A percentile compares a stretch with the other conserved stretches of the same genome.
phyloP scores from a whole-genome alignment of 495 filamentous ascomycete genomes.

The Rhizodiscina lignyota region DNA sequence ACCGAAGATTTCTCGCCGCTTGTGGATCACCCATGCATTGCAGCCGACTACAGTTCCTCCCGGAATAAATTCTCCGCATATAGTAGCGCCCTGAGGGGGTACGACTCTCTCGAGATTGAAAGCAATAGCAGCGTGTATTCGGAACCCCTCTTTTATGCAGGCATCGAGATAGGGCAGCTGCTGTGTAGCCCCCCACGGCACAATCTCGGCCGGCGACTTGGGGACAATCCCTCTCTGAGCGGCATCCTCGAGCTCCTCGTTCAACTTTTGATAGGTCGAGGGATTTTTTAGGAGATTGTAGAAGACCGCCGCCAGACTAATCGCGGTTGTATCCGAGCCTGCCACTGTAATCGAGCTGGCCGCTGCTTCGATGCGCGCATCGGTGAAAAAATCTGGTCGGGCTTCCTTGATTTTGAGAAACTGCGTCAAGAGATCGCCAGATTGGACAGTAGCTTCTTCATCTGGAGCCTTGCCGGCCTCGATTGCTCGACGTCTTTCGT shows the following conservation, averaged over 20 bases:
- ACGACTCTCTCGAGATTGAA: conserved; percentile 1
- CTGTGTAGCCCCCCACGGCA: background rate
- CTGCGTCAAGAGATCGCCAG: too few species aligned
- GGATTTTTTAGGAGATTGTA: background rate
- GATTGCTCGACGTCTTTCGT: too few species aligned
- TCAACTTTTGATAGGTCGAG: background rate
- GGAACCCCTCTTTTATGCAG: conserved; percentile 1
- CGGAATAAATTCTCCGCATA: conserved; percentile 1
- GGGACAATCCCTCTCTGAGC: background rate
- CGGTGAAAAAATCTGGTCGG: too few species aligned
- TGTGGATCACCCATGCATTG: background rate
- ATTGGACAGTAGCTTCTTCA: too few species aligned
- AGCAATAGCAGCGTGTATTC: background rate
- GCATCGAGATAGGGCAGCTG: conserved; percentile 1
- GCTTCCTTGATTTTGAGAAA: too few species aligned
- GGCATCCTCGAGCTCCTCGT: background rate
- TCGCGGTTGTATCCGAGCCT: background rate
- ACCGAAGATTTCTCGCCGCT: conserved; percentile 1
- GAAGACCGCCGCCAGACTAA: background rate
- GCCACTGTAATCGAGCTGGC: too few species aligned
- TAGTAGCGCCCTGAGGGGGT: background rate
- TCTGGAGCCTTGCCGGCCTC: too few species aligned
- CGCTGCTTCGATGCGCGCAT: too few species aligned
- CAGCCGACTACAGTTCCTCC: background rate
- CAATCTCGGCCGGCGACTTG: too few species aligned